Percentiles rank a stretch among this genome's conserved stretches.
These are phyloP conservation scores for Escovopsis sp. DNA, from an alignment of 2,329 filamentous ascomycete species.

Conservation along the genomic window DNA sequence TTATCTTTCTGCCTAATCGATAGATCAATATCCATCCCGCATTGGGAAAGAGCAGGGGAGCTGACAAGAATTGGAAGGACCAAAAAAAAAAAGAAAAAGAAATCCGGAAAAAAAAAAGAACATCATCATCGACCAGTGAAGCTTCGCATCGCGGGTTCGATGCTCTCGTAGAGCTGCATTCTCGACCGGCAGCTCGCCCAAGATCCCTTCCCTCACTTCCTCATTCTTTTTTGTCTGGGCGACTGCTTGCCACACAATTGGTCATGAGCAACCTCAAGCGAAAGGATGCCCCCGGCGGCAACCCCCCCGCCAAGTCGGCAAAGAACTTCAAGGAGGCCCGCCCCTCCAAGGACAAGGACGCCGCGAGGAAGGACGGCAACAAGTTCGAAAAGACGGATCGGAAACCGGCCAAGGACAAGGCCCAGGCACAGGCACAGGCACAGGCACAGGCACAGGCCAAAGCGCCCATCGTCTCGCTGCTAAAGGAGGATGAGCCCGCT, in stretches of 20 bases:
- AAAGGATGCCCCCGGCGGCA: constrained; percentile 39
- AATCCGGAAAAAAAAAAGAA: constrained; percentile 12
- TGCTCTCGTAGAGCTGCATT: constrained; percentile 1
- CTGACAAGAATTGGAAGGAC: too few relatives aligned
- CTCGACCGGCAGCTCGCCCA: constrained; percentile 1
- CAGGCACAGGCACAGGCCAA: too few relatives aligned
- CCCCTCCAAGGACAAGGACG: constrained; percentile 31
- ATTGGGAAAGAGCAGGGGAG: constrained; percentile 8
- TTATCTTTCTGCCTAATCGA: constrained; percentile 12
- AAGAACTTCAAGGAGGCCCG: constrained; percentile 30
- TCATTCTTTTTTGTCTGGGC: not conserved
- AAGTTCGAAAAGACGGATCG: constrained; percentile 13
- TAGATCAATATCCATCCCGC: constrained; percentile 15
- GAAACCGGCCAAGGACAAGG: constrained; percentile 16
- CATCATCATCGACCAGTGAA: not conserved
- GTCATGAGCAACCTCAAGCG: constrained; percentile 42
- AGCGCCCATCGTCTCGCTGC: constrained; percentile 25
- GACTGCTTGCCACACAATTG: constrained; percentile 11
- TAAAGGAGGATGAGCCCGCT: constrained; percentile 68
- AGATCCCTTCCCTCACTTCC: constrained; percentile 2
- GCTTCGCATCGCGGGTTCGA: constrained; percentile 2
- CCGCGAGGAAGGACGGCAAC: constrained; percentile 15
- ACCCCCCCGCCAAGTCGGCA: constrained; percentile 32
- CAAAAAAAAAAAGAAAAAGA: too few relatives aligned
- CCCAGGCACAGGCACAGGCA: too few relatives aligned